Evolutionary conservation across 306 rosid genomes (phyloP), one percentile per base, ranked within the genome.

Genomic region (Trichosanthes truncata): DNA sequence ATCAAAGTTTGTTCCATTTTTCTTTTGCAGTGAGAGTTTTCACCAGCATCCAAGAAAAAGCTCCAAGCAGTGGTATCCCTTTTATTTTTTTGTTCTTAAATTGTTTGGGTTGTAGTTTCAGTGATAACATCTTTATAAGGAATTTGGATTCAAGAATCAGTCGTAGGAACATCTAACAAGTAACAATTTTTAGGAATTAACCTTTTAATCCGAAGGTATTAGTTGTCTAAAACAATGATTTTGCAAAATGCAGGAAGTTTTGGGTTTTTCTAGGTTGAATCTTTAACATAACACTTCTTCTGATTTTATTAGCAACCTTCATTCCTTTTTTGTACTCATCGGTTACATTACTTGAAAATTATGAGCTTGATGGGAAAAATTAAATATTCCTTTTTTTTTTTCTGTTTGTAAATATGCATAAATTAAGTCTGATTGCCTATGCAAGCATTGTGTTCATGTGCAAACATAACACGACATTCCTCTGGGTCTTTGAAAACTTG

Each of bases 21-120:
- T 52, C 51, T 81, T 86, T 86, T 86, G 88, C 91, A 95, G 99
- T 90, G 85, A 89, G 98, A 79, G 93, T 95, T 82, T 95, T 95
- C 82, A 95, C 97, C 80, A 91, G 90, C 88, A 84, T 95, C 81
- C 99, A 95, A 87, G 97, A 95, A 87, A 77, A 82, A 78, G 93
- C 99, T 10, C 97, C 99, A 18, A 81, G 35, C 79, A 93, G 94
- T 46, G 98, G 97, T 95, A 95, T 87, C 90, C 91, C 51, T 38
- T 75, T 51, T 87, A 84, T 46, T 81, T 79, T 55, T 29, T 67
- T 46, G 55, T 57, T 77, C 78, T 77, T 78, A 52, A 48, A 20
- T 49, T 79, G 18, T 78, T 53, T 69, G 35, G 31, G 59, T 10
- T 55, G 60, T 25, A 5, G 38, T 36, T 55, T 59, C 35, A 72